Percentiles rank a stretch among this genome's conserved stretches.
These are phyloP conservation scores for Scedosporium apiospermum DNA, from an alignment of 2,329 filamentous ascomycete genomes.

Conservation along the genomic window DNA sequence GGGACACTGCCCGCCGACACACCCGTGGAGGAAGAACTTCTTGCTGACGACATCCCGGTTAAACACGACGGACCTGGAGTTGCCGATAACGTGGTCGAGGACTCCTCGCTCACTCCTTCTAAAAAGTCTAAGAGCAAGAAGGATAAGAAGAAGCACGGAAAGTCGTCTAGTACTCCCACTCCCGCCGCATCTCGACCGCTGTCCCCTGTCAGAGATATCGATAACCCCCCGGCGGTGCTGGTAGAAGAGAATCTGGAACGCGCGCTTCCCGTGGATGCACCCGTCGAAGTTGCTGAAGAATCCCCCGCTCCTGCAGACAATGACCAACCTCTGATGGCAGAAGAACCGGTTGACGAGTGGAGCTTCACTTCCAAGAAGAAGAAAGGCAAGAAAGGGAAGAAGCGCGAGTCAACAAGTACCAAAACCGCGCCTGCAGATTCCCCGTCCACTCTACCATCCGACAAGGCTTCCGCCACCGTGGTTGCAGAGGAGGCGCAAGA, in stretches of 20 bases:
- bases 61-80: not conserved
- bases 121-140: conserved; percentile 22
- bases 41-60: not conserved
- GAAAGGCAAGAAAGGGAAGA: conserved; percentile 35
- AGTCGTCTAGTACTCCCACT: conserved; percentile 19
- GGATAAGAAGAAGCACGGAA: conserved; percentile 18
- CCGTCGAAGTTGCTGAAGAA: not conserved
- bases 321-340: conserved; percentile 11
- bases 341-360: conserved; percentile 15
- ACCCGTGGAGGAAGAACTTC: not conserved
- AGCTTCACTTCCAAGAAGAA: conserved; percentile 29
- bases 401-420: conserved; percentile 13
- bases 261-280: not conserved
- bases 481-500: not conserved
- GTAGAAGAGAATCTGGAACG: not conserved
- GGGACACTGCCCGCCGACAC: not conserved
- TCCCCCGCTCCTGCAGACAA: not conserved
- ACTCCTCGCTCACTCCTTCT: conserved; percentile 15
- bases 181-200: not conserved
- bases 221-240: not conserved
- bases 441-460: not conserved
- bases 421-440: not conserved
- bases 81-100: conserved; percentile 9
- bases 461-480: not conserved
- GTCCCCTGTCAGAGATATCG: not conserved